Percentiles rank a stretch among this genome's conserved stretches.
These are phyloP conservation scores for Pleurotus platypus DNA, from an alignment of 768 basidiomycete species.

Conservation along the genomic window DNA sequence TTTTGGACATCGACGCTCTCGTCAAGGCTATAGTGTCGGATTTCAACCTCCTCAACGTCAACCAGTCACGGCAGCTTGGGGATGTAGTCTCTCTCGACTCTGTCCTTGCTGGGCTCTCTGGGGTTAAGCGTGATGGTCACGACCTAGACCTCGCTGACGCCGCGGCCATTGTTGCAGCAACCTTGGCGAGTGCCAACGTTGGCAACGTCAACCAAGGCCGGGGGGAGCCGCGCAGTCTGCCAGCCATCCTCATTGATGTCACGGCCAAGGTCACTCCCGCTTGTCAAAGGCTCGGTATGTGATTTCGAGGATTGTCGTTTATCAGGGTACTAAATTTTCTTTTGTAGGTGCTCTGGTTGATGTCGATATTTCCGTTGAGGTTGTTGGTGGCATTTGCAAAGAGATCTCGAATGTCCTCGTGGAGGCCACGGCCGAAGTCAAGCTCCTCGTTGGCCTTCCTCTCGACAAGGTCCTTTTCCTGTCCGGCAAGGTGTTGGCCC, in stretches of 20 bases:
- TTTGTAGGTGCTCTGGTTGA: slow-evolving; percentile 11
- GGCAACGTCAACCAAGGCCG: not conserved
- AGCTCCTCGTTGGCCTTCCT: slow-evolving; percentile 14
- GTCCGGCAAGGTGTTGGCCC: slow-evolving; percentile 11
- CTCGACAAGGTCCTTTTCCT: slow-evolving; percentile 10
- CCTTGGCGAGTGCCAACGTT: too few relatives aligned
- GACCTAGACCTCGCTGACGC: too few relatives aligned
- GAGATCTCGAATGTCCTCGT: slow-evolving; percentile 14
- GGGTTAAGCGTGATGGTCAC: too few relatives aligned
- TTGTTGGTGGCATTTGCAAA: slow-evolving; percentile 13
- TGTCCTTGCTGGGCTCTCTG: too few relatives aligned
- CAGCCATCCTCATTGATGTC: slow-evolving; percentile 11
- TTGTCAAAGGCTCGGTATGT: slow-evolving; percentile 15
- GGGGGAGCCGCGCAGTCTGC: slow-evolving; percentile 7
- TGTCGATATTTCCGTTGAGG: slow-evolving; percentile 14
- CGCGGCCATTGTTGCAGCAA: too few relatives aligned
- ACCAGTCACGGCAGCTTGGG: too few relatives aligned
- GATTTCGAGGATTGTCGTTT: not conserved
- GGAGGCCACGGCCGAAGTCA: slow-evolving; percentile 12
- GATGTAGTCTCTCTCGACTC: too few relatives aligned
- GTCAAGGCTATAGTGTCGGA: not conserved
- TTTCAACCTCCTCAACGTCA: not conserved
- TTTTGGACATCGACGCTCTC: slow-evolving; percentile 7
- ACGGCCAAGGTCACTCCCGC: slow-evolving; percentile 11
- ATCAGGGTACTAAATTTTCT: not conserved